Percentiles rank a stretch among this genome's conserved stretches.
phyloP scores from a whole-genome alignment of 1,284 basidiomycete genomes.

The Papiliotrema flavescens region DNA sequence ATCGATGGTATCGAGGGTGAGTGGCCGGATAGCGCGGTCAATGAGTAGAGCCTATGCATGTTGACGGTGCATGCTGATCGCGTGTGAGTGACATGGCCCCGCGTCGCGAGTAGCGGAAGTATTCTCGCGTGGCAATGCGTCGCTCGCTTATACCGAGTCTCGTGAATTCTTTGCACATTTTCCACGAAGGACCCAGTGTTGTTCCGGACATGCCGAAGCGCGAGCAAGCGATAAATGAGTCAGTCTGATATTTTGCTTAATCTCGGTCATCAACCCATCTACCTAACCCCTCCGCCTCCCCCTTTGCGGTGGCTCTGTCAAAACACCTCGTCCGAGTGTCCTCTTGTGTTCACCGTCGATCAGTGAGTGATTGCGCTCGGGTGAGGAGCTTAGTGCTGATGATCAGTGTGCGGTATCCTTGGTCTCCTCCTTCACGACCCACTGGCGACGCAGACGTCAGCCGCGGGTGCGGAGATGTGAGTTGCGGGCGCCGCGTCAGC shows the following conservation, averaged over 20 bases:
- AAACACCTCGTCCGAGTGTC: not conserved
- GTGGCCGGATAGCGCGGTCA: no score
- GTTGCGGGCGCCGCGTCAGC: not conserved
- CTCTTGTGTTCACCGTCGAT: not conserved
- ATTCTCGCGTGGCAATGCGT: no score
- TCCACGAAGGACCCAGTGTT: no score
- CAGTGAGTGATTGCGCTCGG: not conserved
- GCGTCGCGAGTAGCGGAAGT: no score
- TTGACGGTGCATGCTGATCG: no score
- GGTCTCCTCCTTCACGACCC: constrained; percentile 78
- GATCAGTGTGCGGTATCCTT: constrained; percentile 75
- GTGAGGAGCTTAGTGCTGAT: not conserved
- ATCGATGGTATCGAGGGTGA: no score
- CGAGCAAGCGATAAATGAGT: not conserved
- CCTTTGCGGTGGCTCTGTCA: not conserved
- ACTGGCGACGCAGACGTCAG: constrained; percentile 55
- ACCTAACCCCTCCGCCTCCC: not conserved
- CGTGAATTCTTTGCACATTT: no score
- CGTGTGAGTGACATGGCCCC: no score
- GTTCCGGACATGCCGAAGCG: no score
- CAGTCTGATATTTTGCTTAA: not conserved
- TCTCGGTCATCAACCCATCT: not conserved
- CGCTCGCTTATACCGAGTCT: no score
- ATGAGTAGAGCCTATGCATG: no score
- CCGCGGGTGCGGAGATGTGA: constrained; percentile 73